phyloP scores from a whole-genome alignment of 495 filamentous ascomycete genomes.

The Bathelium albidoporum region DNA sequence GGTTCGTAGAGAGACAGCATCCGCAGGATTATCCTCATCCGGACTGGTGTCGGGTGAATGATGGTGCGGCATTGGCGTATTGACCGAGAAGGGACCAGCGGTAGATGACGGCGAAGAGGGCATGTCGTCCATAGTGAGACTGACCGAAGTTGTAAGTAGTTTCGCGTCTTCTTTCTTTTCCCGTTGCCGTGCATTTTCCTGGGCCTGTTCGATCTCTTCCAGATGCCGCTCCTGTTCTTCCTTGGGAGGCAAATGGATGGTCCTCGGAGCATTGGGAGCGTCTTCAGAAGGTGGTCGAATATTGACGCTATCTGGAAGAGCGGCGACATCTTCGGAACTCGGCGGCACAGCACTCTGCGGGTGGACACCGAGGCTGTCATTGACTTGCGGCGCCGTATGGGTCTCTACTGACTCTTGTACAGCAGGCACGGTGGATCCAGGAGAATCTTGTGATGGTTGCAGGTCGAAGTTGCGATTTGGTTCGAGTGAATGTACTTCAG shows the following conservation, averaged over 20 bases:
- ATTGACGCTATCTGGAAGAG: neutral
- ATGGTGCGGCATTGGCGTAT: slow-evolving; percentile 31
- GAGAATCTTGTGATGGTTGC: neutral
- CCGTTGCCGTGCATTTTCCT: slow-evolving; percentile 16
- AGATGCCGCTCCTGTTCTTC: slow-evolving; percentile 27
- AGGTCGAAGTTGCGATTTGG: neutral
- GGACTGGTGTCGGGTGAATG: slow-evolving; percentile 44
- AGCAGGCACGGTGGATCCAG: neutral
- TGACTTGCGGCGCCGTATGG: neutral
- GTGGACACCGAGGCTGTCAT: neutral
- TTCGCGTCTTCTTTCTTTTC: slow-evolving; percentile 16
- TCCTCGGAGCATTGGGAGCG: slow-evolving; percentile 15
- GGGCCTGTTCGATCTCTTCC: slow-evolving; percentile 20
- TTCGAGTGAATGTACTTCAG: neutral
- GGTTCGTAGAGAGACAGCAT: slow-evolving; percentile 24
- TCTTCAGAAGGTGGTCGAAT: neutral
- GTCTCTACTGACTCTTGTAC: neutral
- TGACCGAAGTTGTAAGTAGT: slow-evolving; percentile 1
- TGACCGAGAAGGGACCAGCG: slow-evolving; percentile 32
- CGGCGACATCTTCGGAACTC: slow-evolving; percentile 3
- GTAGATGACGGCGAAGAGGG: slow-evolving; percentile 35
- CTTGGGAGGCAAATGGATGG: slow-evolving; percentile 29
- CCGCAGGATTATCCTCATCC: slow-evolving; percentile 40
- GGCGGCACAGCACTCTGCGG: neutral
- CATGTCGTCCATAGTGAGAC: slow-evolving; percentile 18